Percentiles rank a stretch among this genome's conserved stretches.
Conservation (phyloP, 1,284 basidiomycete species). For the Trichosporon ovoides region DNA sequence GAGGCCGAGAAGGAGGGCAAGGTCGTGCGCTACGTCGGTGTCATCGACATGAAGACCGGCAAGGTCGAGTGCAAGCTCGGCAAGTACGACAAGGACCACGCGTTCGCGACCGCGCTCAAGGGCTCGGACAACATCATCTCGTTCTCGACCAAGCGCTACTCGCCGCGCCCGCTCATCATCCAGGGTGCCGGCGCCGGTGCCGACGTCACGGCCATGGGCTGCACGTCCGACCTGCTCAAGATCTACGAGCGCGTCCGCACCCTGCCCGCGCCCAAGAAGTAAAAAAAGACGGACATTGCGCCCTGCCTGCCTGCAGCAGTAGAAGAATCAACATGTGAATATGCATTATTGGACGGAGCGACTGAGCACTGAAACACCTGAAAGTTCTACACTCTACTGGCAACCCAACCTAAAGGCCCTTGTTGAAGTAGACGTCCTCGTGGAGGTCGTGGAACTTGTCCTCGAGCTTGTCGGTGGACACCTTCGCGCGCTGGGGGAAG, state of each 20-base stretch:
- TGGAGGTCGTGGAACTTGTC: conserved; percentile 37
- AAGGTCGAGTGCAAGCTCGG: conserved; percentile 81
- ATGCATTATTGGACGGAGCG: background rate
- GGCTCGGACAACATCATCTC: conserved; percentile 98
- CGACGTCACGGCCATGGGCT: conserved; percentile 97
- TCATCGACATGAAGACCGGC: conserved; percentile 73
- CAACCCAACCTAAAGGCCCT: conserved; percentile 46
- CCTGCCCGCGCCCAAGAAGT: background rate
- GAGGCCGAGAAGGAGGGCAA: conserved; percentile 71
- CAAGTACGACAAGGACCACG: conserved; percentile 82
- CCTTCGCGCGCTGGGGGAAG: conserved; percentile 52
- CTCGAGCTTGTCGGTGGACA: conserved; percentile 47
- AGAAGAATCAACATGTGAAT: background rate
- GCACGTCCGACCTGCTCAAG: conserved; percentile 52
- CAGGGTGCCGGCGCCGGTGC: conserved; percentile 95
- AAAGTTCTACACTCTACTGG: background rate
- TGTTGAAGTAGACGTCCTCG: conserved; percentile 53
- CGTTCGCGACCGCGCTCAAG: conserved; percentile 89
- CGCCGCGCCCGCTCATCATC: conserved; percentile 76
- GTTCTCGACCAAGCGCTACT: conserved; percentile 88
- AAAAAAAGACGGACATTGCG: background rate
- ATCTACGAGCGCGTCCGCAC: conserved; percentile 43
- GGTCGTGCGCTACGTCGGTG: conserved; percentile 89
- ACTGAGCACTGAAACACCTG: background rate
- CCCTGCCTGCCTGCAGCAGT: too few species aligned